Evolutionary conservation across 495 filamentous ascomycete species (phyloP).

Genomic region (Tuber calosporum): DNA sequence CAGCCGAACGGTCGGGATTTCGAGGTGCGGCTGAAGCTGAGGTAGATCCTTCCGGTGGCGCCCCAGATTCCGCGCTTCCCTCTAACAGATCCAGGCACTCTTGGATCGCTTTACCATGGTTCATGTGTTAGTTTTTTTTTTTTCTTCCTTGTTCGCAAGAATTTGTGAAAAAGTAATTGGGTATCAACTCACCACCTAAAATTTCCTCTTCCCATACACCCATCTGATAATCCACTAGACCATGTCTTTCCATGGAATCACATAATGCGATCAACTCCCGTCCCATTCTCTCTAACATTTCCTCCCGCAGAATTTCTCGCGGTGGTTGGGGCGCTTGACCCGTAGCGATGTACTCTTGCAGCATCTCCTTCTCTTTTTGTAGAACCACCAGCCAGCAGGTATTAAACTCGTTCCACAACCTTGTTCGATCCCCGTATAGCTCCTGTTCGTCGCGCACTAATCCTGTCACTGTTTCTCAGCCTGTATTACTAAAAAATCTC

Average conservation of each 20-base stretch:
- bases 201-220: conserved; percentile 95
- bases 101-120: conserved; percentile 37
- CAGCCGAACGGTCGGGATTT: conserved; percentile 32
- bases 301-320: conserved; percentile 59
- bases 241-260: conserved; percentile 77
- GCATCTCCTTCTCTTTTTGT: conserved; percentile 78
- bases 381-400: conserved; percentile 83
- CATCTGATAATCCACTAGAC: conserved; percentile 93
- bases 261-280: conserved; percentile 72
- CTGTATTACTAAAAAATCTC: conserved; percentile 43
- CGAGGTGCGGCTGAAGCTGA: conserved; percentile 39
- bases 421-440: conserved; percentile 62
- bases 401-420: conserved; percentile 93
- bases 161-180: conserved; percentile 27
- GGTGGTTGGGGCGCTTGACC: conserved; percentile 55
- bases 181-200: conserved; percentile 58
- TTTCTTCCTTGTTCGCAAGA: conserved; percentile 6
- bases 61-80: conserved; percentile 30
- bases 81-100: conserved; percentile 42
- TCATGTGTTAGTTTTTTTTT: conserved; percentile 23
- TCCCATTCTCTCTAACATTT: conserved; percentile 69
- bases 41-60: conserved; percentile 38
- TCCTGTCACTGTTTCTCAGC: conserved; percentile 48
- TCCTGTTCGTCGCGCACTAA: conserved; percentile 67
- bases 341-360: conserved; percentile 52